A percentile compares a stretch with the other conserved stretches of the same genome.
phyloP scores from a whole-genome alignment of 495 filamentous ascomycete genomes.

The Trichocladium antarcticum region DNA sequence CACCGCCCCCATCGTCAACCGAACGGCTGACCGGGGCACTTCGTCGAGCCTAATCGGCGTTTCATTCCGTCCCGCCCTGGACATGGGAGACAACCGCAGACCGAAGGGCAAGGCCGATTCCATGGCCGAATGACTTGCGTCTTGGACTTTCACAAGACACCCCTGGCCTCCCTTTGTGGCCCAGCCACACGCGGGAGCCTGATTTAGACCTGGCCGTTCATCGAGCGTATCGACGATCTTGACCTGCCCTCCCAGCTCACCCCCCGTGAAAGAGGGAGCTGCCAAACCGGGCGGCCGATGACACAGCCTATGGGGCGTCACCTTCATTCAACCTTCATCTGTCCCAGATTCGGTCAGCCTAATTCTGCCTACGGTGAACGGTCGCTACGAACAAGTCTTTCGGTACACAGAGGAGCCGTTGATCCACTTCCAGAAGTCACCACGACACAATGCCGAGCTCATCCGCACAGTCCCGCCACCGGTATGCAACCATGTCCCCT shows the following conservation, averaged over 20 bases:
- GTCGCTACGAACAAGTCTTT: background rate
- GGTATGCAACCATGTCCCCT: background rate
- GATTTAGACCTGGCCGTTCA: slow-evolving; percentile 12
- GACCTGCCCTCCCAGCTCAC: background rate
- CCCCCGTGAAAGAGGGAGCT: background rate
- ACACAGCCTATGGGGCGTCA: no score
- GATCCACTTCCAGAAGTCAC: slow-evolving; percentile 4
- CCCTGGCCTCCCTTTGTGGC: slow-evolving; percentile 4
- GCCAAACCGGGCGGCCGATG: no score
- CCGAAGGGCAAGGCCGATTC: slow-evolving; percentile 5
- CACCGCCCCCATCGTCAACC: slow-evolving; percentile 19
- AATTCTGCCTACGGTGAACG: background rate
- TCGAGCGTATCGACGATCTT: slow-evolving; percentile 10
- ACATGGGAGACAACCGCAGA: slow-evolving; percentile 3
- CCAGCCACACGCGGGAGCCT: slow-evolving; percentile 8
- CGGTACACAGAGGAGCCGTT: background rate
- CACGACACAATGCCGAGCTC: background rate
- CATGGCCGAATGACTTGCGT: background rate
- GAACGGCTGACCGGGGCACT: slow-evolving; percentile 6
- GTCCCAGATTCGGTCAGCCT: background rate
- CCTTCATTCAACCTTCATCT: background rate
- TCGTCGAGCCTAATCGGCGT: slow-evolving; percentile 11
- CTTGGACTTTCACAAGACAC: background rate
- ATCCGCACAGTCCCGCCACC: background rate
- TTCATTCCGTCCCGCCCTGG: slow-evolving; percentile 7